Evolutionary conservation across 2,329 filamentous ascomycete species (phyloP), one percentile per base, ranked within the genome.

Genomic region (Arthrobotrys musiformis): DNA sequence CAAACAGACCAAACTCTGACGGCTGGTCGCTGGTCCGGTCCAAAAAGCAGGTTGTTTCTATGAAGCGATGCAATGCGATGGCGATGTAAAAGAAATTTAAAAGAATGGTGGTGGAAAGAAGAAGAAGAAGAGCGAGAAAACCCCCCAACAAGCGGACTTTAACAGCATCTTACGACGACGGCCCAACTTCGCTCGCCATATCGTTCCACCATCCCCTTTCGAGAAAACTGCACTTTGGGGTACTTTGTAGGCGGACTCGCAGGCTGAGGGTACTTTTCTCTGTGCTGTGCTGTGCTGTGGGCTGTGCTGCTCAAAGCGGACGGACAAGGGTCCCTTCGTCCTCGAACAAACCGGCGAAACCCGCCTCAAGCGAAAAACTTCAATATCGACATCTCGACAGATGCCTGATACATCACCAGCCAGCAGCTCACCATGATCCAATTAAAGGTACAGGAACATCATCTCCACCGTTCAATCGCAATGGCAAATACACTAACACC

Each of bases 391-490:
- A 40, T 58, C 19, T 56, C 58, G 30, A 58, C 70, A 42, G 37
- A 77, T 77, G 73, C 37, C 56, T 35, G 52, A 44, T 7, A n/a
- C n/a, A n/a, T n/a, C n/a, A n/a, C n/a, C n/a, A n/a, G n/a, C n/a
- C n/a, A n/a, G n/a, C 82, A 82, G 79, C 82, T 83, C 88, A 91
- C 85, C 81, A 98, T 97, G 93, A 96, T 97, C 85, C 93, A 95
- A 89, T 85, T 95, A 88, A 94, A 94, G 90, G 92, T 90, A 80
- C 58, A 78, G 22, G 28, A 22, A 22, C 30, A 33, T 19, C 30
- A 24, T 42, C 66, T 19, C 11, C 40, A 64, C 52, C 42, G 54
- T 33, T 54, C 50, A 19, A 33, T 30, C 44, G 8, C 26, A 19
- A 44, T 22, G 30, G 22, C 40, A 13, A 19, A 40, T 26, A 17